Conservation (phyloP, 2,329 filamentous ascomycete genomes). For the Conoideocrella luteorostrata region DNA sequence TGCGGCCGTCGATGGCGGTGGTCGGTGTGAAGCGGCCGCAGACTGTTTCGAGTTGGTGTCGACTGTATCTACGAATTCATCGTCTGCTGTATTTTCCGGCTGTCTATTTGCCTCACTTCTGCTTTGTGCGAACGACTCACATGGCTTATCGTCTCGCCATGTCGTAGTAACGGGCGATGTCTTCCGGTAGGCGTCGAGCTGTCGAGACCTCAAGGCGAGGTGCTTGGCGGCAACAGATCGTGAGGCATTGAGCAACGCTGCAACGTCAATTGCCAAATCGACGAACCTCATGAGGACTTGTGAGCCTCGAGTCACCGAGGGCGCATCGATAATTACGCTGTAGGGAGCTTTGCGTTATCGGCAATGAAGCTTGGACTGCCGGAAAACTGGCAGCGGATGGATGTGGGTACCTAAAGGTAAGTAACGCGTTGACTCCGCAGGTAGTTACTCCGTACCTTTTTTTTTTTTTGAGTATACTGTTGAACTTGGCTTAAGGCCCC, state of each 20-base stretch:
- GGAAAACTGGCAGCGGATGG: too few relatives aligned
- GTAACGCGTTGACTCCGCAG: too few relatives aligned
- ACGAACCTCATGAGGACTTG: slow-evolving; percentile 49
- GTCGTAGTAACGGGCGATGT: slow-evolving; percentile 37
- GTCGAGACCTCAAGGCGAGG: slow-evolving; percentile 48
- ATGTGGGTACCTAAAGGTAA: too few relatives aligned
- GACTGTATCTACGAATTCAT: neutral
- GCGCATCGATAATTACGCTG: slow-evolving; percentile 16
- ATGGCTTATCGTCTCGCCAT: slow-evolving; percentile 19
- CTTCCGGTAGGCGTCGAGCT: slow-evolving; percentile 44
- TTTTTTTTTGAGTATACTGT: too few relatives aligned
- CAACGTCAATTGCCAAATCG: slow-evolving; percentile 62
- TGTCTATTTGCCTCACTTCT: neutral
- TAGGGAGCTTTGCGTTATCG: neutral
- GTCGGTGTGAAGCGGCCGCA: neutral
- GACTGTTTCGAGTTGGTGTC: neutral
- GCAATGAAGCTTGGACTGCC: neutral
- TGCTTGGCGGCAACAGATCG: slow-evolving; percentile 60
- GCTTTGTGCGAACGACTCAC: neutral
- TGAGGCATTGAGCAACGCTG: slow-evolving; percentile 63
- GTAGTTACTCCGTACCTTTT: too few relatives aligned
- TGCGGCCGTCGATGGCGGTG: neutral
- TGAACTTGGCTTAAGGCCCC: too few relatives aligned
- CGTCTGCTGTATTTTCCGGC: neutral
- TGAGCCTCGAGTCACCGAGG: slow-evolving; percentile 16